phyloP scores from a whole-genome alignment of 2,329 filamentous ascomycete genomes.

The Tolypocladium pustulatum region DNA sequence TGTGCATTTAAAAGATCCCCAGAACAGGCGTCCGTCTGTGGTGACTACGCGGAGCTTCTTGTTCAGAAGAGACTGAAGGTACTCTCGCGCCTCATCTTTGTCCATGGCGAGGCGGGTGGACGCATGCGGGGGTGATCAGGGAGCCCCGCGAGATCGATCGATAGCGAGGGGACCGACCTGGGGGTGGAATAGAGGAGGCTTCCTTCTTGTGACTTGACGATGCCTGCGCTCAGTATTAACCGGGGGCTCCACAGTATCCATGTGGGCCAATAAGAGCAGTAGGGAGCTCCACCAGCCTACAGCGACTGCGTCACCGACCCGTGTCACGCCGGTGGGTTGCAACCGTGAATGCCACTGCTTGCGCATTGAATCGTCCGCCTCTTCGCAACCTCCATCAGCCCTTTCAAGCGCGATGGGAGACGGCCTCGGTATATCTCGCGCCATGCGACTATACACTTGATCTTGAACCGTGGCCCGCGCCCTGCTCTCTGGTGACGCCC shows the following conservation, averaged over 20 bases:
- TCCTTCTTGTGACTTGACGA: neutral
- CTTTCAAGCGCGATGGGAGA: neutral
- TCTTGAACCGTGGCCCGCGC: neutral
- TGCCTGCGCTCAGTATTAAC: neutral
- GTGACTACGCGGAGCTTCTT: conserved; percentile 71
- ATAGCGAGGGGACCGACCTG: neutral
- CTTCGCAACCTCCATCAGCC: neutral
- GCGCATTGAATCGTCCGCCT: neutral
- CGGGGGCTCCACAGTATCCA: neutral
- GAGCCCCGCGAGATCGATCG: neutral
- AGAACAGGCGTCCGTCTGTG: conserved; percentile 78
- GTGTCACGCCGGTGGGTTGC: neutral
- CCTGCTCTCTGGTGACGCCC: neutral
- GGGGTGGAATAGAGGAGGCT: neutral
- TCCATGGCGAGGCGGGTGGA: conserved; percentile 24
- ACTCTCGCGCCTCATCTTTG: conserved; percentile 41
- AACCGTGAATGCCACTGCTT: neutral
- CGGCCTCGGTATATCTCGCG: neutral
- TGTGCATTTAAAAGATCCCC: conserved; percentile 87
- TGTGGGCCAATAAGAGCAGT: neutral
- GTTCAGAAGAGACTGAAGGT: conserved; percentile 58
- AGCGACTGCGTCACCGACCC: neutral
- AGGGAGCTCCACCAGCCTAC: neutral
- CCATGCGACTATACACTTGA: neutral
- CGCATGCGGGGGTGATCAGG: neutral